Evolutionary conservation across 345 rosid species (phyloP), one percentile per base, ranked within the genome.

Genomic region (Gynandropsis gynandra): DNA sequence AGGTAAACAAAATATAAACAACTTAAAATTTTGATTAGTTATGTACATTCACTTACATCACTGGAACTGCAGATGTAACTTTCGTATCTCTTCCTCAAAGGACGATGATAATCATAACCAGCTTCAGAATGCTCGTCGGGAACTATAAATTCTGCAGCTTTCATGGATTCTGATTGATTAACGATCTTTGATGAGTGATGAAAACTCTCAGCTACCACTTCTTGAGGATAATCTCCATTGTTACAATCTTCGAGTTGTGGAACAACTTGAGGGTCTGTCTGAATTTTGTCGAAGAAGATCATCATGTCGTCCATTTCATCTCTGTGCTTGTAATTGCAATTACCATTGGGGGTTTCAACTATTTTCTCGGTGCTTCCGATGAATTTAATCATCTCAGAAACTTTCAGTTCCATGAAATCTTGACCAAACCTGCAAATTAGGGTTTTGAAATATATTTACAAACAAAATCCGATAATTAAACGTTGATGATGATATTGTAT

Each of bases 121-220:
- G 80, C 77, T 82, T 74, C 79, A 33, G 88, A 82, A 35, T 78
- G 77, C 65, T 76, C 79, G 52, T 81, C 88, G 11, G 81, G 84
- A 37, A 76, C 32, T 33, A 48, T 12, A 44, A 47, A 8, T 9
- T 36, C 13, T 36, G 40, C n/a, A 42, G 59, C 65, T 16, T 42
- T 21, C 27, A 45, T 42, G 4, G 24, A 35, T 0, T 9, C 9
- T 14, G 46, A 40, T 31, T 52, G 44, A n/a, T n/a, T n/a, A n/a
- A n/a, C n/a, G n/a, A n/a, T n/a, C 31, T 43, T 46, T 40, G 33
- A 9, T 41, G 55, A 52, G 5, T 24, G 29, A 24, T 24, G 29
- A 2, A 24, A 24, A 24, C 29, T 24, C 29, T 24, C 29, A 24
- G 29, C 29, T 2, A 24, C 29, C 29, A 24, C 29, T 24, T 24